Evolutionary conservation across 2,329 filamentous ascomycete species (phyloP).

Genomic region (Parascedosporium putredinis): DNA sequence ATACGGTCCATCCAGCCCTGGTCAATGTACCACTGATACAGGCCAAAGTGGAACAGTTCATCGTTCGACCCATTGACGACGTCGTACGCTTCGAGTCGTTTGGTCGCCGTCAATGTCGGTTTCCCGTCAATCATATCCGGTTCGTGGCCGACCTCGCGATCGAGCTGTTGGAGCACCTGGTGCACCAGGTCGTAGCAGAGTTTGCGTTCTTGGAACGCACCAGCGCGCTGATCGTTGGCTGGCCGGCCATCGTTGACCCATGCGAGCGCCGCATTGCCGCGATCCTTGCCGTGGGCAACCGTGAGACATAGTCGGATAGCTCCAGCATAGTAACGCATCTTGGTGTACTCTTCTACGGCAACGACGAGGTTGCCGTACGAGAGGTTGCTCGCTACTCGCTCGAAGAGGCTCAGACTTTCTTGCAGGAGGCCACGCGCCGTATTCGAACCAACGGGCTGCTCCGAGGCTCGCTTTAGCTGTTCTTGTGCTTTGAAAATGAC

Average conservation of each 20-base stretch:
- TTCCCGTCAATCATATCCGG: conserved; percentile 70
- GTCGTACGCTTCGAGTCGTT: conserved; percentile 77
- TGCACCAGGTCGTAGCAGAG: conserved; percentile 83
- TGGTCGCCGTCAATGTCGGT: conserved; percentile 63
- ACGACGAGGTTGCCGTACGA: conserved; percentile 69
- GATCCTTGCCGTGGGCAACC: conserved; percentile 76
- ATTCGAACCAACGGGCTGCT: conserved; percentile 65
- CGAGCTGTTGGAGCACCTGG: conserved; percentile 66
- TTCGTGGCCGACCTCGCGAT: conserved; percentile 56
- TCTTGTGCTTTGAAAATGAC: conserved; percentile 98
- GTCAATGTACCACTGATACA: conserved; percentile 96
- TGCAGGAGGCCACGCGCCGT: conserved; percentile 69
- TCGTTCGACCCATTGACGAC: conserved; percentile 83
- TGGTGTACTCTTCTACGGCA: conserved; percentile 69
- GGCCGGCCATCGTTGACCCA: conserved; percentile 84
- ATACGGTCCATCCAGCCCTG: conserved; percentile 79
- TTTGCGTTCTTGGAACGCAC: conserved; percentile 60
- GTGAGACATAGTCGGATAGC: conserved; percentile 79
- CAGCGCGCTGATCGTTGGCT: conserved; percentile 55
- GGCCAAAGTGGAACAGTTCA: conserved; percentile 86
- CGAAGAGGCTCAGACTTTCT: conserved; percentile 80
- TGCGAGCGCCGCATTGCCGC: conserved; percentile 71
- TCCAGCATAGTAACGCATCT: conserved; percentile 82
- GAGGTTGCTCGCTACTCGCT: conserved; percentile 76
- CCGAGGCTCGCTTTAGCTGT: conserved; percentile 77